Evolutionary conservation across 1,284 basidiomycete genomes (phyloP).

Genomic region (Pterulicium gracile): DNA sequence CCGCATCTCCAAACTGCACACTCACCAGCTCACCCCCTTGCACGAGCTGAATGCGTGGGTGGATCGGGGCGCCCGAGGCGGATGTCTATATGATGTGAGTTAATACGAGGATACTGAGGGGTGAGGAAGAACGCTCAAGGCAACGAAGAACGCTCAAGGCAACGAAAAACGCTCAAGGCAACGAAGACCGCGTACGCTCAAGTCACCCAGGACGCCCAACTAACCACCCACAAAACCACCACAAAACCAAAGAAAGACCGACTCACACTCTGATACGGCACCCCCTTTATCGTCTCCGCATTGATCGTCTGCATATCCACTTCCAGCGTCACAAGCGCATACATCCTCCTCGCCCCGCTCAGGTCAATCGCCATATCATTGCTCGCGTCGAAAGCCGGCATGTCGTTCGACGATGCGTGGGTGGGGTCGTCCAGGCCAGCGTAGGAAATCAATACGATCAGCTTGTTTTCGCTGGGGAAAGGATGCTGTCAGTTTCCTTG

Average conservation of each 20-base stretch:
- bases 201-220: no score
- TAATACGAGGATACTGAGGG: no score
- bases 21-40: slow-evolving; percentile 43
- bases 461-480: slow-evolving; percentile 30
- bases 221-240: no score
- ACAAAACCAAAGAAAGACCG: no score
- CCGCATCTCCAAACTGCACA: slow-evolving; percentile 67
- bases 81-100: slow-evolving; percentile 35
- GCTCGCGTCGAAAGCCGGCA: no score
- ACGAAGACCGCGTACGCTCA: no score
- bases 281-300: slow-evolving; percentile 37
- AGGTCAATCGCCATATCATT: slow-evolving; percentile 28
- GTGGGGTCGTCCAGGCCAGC: slow-evolving; percentile 40
- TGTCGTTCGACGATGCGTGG: no score
- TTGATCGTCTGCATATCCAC: slow-evolving; percentile 29
- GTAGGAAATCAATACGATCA: slow-evolving; percentile 60
- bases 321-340: slow-evolving; percentile 45
- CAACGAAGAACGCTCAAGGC: no score
- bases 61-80: slow-evolving; percentile 52
- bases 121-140: no score
- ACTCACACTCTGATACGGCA: slow-evolving; percentile 68
- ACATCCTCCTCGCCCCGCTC: slow-evolving; percentile 44
- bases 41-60: slow-evolving; percentile 54
- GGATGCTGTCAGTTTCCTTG: slow-evolving; percentile 5
- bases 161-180: no score